A percentile compares a stretch with the other conserved stretches of the same genome.
These are phyloP conservation scores for Clonostachys rhizophaga DNA, from an alignment of 2,329 filamentous ascomycete genomes.

Conservation along the genomic window DNA sequence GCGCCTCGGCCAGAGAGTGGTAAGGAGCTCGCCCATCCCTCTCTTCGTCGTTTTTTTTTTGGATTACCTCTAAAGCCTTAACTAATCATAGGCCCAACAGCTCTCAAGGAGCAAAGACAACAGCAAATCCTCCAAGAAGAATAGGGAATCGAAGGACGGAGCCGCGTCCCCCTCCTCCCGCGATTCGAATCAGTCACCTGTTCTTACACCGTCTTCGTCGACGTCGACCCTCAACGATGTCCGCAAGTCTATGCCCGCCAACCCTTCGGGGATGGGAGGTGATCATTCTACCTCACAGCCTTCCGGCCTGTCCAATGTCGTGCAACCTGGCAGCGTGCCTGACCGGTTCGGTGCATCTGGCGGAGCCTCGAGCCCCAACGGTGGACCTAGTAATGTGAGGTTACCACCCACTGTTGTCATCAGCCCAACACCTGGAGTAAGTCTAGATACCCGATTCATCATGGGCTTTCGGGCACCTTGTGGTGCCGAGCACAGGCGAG, in stretches of 20 bases:
- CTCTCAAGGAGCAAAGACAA: conserved; percentile 86
- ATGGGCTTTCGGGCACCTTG: background rate
- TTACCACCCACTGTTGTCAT: conserved; percentile 87
- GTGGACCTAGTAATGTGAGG: conserved; percentile 21
- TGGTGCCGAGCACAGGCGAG: background rate
- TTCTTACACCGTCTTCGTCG: conserved; percentile 80
- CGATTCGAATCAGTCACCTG: conserved; percentile 56
- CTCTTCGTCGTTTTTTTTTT: background rate
- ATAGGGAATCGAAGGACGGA: conserved; percentile 69
- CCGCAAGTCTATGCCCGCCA: conserved; percentile 70
- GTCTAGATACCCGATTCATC: conserved; percentile 17
- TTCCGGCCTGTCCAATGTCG: conserved; percentile 26
- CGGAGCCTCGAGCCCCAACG: conserved; percentile 27
- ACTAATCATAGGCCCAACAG: conserved; percentile 40
- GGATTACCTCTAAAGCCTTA: background rate
- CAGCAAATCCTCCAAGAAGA: conserved; percentile 78
- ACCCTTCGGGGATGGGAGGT: conserved; percentile 36
- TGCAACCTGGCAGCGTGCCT: conserved; percentile 24
- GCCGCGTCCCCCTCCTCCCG: conserved; percentile 71
- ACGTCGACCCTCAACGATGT: conserved; percentile 81
- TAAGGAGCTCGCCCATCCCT: conserved; percentile 47
- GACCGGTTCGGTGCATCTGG: conserved; percentile 36
- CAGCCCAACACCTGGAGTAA: conserved; percentile 87
- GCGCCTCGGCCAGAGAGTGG: conserved; percentile 95
- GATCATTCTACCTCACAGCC: conserved; percentile 38